phyloP scores from a whole-genome alignment of 1,139 yeast genomes.

The Candida freyschussii region DNA sequence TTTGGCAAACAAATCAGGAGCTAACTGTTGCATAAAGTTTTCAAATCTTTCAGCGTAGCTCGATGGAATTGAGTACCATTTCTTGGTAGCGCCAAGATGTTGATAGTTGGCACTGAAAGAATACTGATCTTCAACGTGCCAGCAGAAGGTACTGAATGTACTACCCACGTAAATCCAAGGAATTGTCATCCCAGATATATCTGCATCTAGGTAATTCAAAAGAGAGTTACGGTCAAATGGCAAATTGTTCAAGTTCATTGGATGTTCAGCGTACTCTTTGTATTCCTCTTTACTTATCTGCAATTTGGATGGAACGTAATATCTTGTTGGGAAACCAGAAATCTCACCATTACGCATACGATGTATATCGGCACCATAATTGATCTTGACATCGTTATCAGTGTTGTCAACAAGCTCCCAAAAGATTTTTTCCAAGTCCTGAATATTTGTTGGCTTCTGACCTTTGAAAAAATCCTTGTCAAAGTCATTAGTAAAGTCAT shows the following conservation, averaged over 20 bases:
- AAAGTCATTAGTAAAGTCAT: slow-evolving; percentile 52
- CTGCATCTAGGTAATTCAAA: slow-evolving; percentile 51
- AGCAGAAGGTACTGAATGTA: slow-evolving; percentile 69
- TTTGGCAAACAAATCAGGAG: slow-evolving; percentile 79
- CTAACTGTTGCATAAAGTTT: slow-evolving; percentile 44
- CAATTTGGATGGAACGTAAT: slow-evolving; percentile 25
- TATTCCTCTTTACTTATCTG: slow-evolving; percentile 29
- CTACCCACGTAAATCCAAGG: slow-evolving; percentile 83
- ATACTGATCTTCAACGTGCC: slow-evolving; percentile 85
- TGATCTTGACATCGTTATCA: slow-evolving; percentile 47
- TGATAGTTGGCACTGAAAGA: slow-evolving; percentile 76
- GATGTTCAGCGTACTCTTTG: slow-evolving; percentile 45
- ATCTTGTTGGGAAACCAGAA: slow-evolving; percentile 56
- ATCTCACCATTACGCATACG: slow-evolving; percentile 54
- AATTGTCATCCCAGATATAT: slow-evolving; percentile 76
- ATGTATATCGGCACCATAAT: slow-evolving; percentile 79
- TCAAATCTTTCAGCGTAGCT: slow-evolving; percentile 51
- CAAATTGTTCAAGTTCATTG: slow-evolving; percentile 62
- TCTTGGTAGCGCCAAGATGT: slow-evolving; percentile 68
- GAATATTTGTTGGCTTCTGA: slow-evolving; percentile 33
- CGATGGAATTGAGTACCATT: slow-evolving; percentile 77
- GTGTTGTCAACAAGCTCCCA: slow-evolving; percentile 48
- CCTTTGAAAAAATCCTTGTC: slow-evolving; percentile 35
- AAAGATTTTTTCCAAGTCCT: slow-evolving; percentile 49
- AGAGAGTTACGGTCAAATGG: slow-evolving; percentile 66